Base-by-base conservation (phyloP, 805 yeast species). In the Suhomyces canberraensis region DNA sequence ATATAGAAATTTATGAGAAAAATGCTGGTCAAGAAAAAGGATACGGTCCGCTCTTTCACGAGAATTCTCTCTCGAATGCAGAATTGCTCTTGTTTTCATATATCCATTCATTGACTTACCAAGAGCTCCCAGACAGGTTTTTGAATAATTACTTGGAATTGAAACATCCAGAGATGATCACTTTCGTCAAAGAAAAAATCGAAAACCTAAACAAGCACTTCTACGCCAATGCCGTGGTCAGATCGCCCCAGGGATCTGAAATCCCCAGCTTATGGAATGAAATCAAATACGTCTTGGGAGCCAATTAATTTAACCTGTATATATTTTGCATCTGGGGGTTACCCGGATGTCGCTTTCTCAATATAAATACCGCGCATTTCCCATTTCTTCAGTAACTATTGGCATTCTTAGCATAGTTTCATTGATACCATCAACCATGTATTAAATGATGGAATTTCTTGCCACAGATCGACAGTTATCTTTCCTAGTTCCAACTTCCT, bases 401-500 rank as follows among this genome's bases (percentile, higher is more conserved):
- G 69, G 71, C 70, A 64, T 60, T 52, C 66, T 63, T 51, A 64
- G 71, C 72, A 66, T 66, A 66, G 72, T 66, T 64, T 66, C 72
- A 62, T 66, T 57, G 45, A 58, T 60, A 56, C 59, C 37, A 30
- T 37, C 16, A 34, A 13, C 54, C 47, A 48, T 64, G 67, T 61
- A 60, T 58, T 51, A 41, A 61, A 66, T 64, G 72, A 66, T 66
- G 72, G 72, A 64, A 61, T 58, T 60, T 44, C 53, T 61, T 66
- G 72, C 70, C 72, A 57, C 37, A 66, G 57, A 65, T 27, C 43
- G 47, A 45, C 42, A 18, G 52, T 50, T 53, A 46, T 48, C 44
- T 55, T 42, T 42, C 28, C 38, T 43, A 47, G 61, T 54, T 51
- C 52, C 40, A 41, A 25, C 31, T 31, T 40, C 41, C 31, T 22